Percentiles rank a stretch among this genome's conserved stretches.
phyloP scores from a whole-genome alignment of 768 basidiomycete species.

The Leccinum disarticulatum region DNA sequence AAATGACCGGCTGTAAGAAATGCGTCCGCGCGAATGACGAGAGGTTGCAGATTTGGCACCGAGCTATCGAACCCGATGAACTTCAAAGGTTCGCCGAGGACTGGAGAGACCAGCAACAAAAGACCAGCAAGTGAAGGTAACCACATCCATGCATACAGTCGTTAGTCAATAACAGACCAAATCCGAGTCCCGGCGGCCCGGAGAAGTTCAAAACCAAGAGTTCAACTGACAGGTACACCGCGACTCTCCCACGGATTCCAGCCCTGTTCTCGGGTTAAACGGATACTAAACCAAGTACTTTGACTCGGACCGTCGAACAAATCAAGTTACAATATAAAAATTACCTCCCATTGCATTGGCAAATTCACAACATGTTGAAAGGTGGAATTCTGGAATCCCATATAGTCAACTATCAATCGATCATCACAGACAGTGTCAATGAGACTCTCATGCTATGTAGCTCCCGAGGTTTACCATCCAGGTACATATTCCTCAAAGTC shows the following conservation, averaged over 20 bases:
- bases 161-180: neutral
- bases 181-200: neutral
- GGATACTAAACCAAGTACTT: no score
- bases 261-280: slow-evolving; percentile 21
- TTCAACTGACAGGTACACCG: slow-evolving; percentile 22
- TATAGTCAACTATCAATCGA: no score
- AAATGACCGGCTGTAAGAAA: slow-evolving; percentile 75
- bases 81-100: slow-evolving; percentile 21
- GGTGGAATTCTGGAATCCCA: no score
- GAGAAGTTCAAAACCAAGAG: slow-evolving; percentile 1
- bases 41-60: slow-evolving; percentile 65
- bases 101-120: slow-evolving; percentile 26
- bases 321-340: no score
- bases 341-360: no score
- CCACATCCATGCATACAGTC: slow-evolving; percentile 20
- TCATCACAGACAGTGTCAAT: no score
- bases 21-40: slow-evolving; percentile 69
- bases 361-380: no score
- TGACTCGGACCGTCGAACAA: no score
- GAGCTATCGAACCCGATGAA: slow-evolving; percentile 37
- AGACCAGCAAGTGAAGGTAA: slow-evolving; percentile 24
- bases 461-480: slow-evolving; percentile 54
- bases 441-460: slow-evolving; percentile 25
- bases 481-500: slow-evolving; percentile 54
- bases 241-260: slow-evolving; percentile 19